Evolutionary conservation across 2,329 filamentous ascomycete genomes (phyloP).

Genomic region (Fusarium sp.): DNA sequence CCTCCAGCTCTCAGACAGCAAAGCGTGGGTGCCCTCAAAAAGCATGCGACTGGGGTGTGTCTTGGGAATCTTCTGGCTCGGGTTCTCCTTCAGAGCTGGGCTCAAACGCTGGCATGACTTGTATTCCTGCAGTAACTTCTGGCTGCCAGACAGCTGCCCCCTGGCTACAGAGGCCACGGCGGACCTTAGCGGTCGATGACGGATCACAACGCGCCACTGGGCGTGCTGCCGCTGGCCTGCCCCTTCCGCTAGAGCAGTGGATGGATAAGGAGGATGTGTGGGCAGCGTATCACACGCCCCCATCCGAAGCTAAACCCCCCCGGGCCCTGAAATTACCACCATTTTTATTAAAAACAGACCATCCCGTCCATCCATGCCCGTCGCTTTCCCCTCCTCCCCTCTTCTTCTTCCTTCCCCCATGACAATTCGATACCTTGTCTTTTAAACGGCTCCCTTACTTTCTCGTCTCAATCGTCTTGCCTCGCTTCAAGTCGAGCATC

Average conservation of each 20-base stretch:
- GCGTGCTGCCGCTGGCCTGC: constrained; percentile 20
- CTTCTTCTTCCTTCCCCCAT: constrained; percentile 43
- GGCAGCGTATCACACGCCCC: constrained; percentile 29
- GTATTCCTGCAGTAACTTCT: neutral
- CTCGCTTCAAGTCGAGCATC: constrained; percentile 33
- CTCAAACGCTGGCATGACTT: neutral
- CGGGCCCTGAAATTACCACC: constrained; percentile 47
- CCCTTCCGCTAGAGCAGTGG: constrained; percentile 5
- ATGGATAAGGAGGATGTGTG: constrained; percentile 1
- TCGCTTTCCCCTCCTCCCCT: constrained; percentile 48
- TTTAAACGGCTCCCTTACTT: constrained; percentile 36
- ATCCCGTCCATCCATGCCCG: constrained; percentile 49
- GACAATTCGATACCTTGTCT: constrained; percentile 44
- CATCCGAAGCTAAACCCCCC: constrained; percentile 37
- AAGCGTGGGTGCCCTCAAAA: neutral
- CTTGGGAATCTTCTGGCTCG: neutral
- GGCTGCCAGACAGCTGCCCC: neutral
- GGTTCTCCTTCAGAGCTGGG: neutral
- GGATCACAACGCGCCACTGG: constrained; percentile 28
- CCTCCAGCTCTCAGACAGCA: neutral
- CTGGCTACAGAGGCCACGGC: constrained; percentile 6
- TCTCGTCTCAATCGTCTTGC: constrained; percentile 23
- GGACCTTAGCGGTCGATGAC: constrained; percentile 12
- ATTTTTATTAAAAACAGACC: constrained; percentile 52
- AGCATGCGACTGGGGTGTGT: constrained; percentile 6